Conservation (phyloP, 805 yeast species). For the Candida berthetii region DNA sequence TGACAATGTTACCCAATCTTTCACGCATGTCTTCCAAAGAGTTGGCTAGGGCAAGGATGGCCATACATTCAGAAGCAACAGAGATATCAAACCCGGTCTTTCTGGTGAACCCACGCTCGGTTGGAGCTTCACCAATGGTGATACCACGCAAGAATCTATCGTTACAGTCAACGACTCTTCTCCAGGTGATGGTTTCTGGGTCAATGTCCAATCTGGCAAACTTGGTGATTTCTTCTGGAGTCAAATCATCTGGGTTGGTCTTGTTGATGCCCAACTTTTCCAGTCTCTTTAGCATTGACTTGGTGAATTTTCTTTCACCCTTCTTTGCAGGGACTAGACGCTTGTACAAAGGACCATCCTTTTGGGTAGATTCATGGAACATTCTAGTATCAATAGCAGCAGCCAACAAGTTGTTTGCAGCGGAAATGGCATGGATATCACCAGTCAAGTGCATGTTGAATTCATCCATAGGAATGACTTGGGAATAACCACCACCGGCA, state of each 20-base stretch:
- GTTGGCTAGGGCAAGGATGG: slow-evolving; percentile 80
- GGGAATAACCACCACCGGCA: slow-evolving; percentile 98
- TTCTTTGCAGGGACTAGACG: slow-evolving; percentile 83
- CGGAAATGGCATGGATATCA: slow-evolving; percentile 93
- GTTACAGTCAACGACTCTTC: slow-evolving; percentile 90
- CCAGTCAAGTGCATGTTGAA: slow-evolving; percentile 97
- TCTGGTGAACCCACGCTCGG: slow-evolving; percentile 85
- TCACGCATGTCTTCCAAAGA: slow-evolving; percentile 78
- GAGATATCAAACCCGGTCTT: slow-evolving; percentile 92
- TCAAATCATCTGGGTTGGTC: slow-evolving; percentile 74
- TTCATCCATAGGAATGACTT: slow-evolving; percentile 98
- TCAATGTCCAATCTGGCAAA: slow-evolving; percentile 87
- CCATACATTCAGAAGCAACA: slow-evolving; percentile 96
- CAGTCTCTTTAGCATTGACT: slow-evolving; percentile 72
- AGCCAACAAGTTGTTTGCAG: slow-evolving; percentile 89
- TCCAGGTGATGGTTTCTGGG: slow-evolving; percentile 85
- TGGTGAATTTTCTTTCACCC: slow-evolving; percentile 73
- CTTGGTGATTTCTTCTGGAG: slow-evolving; percentile 62
- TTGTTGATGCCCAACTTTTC: slow-evolving; percentile 75
- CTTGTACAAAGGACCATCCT: slow-evolving; percentile 72
- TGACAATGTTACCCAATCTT: slow-evolving; percentile 84
- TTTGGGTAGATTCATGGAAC: slow-evolving; percentile 90
- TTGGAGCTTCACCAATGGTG: slow-evolving; percentile 87
- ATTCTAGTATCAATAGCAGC: slow-evolving; percentile 97
- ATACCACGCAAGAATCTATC: slow-evolving; percentile 87